Evolutionary conservation across 345 rosid species (phyloP).

Genomic region (Citrus reticulata): DNA sequence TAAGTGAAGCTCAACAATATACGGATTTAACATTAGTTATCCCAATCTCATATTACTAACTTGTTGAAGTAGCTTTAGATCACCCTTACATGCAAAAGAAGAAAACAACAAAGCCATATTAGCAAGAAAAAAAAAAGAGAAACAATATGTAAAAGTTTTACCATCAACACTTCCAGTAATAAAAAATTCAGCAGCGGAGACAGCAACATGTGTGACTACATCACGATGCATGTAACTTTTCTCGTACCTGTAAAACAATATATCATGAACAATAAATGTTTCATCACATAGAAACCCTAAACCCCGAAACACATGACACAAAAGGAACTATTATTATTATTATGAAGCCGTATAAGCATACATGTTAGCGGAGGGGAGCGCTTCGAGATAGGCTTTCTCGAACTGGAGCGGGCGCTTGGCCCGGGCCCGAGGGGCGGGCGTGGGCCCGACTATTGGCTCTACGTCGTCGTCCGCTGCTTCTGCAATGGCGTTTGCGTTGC

Average conservation of each 20-base stretch:
- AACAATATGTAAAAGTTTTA: slow-evolving; percentile 26
- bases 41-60: neutral
- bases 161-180: slow-evolving; percentile 93
- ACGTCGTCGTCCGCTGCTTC: slow-evolving; percentile 37
- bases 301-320: neutral
- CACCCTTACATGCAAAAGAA: neutral
- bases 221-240: slow-evolving; percentile 99
- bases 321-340: neutral
- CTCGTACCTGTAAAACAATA: slow-evolving; percentile 62
- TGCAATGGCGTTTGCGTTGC: slow-evolving; percentile 20
- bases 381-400: slow-evolving; percentile 81
- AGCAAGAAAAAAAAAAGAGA: neutral
- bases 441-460: slow-evolving; percentile 63
- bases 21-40: neutral
- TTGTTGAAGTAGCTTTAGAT: neutral
- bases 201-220: slow-evolving; percentile 89
- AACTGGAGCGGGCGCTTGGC: slow-evolving; percentile 91
- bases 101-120: neutral
- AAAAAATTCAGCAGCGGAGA: slow-evolving; percentile 87
- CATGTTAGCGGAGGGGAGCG: slow-evolving; percentile 92
- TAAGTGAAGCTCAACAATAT: neutral
- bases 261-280: neutral
- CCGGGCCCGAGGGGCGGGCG: slow-evolving; percentile 67
- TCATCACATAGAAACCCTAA: slow-evolving; percentile 6
- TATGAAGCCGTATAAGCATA: slow-evolving; percentile 13